These are phyloP conservation scores for Teratosphaeriaceae sp. DNA, from an alignment of 2,329 filamentous ascomycete species.

Conservation along the genomic window DNA sequence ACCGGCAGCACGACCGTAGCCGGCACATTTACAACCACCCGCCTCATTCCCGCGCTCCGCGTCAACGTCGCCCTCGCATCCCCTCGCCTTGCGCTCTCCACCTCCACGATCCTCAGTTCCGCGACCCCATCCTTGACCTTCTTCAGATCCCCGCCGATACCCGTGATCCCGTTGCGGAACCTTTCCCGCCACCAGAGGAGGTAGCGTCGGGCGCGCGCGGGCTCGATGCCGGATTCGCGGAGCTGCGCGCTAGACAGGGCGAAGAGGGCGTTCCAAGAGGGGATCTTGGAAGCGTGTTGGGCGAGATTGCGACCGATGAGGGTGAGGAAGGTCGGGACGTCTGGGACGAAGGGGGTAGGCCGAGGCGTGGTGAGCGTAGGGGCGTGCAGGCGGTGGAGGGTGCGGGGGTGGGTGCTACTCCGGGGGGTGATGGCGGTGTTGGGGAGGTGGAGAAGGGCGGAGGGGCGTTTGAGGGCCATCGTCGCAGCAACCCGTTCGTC, in stretches of 20 bases:
- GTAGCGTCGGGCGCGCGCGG: constrained; percentile 73
- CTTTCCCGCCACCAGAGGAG: constrained; percentile 81
- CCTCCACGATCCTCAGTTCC: constrained; percentile 52
- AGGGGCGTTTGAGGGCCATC: constrained; percentile 25
- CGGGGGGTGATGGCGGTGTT: constrained; percentile 13
- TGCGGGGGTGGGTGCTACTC: constrained; percentile 11
- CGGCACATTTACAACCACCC: constrained; percentile 54
- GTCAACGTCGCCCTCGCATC: constrained; percentile 41
- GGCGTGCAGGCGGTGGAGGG: constrained; percentile 26
- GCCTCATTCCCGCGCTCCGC: constrained; percentile 48
- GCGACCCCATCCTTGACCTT: constrained; percentile 60
- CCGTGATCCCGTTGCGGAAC: constrained; percentile 70
- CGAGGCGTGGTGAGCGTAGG: constrained; percentile 49
- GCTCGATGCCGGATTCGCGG: constrained; percentile 78
- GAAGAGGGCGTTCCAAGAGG: constrained; percentile 87
- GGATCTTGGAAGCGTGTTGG: constrained; percentile 78
- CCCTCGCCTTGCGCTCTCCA: constrained; percentile 34
- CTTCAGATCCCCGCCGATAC: constrained; percentile 74
- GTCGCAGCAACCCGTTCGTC: too few species aligned
- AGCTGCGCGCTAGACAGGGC: constrained; percentile 70
- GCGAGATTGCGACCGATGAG: constrained; percentile 84
- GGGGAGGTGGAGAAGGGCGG: constrained; percentile 18
- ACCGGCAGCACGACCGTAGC: constrained; percentile 27
- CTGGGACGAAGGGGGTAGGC: constrained; percentile 79
- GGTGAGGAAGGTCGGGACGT: constrained; percentile 77